Percentiles rank a stretch among this genome's conserved stretches.
These are phyloP conservation scores for Candida sphagnicola DNA, from an alignment of 805 yeast genomes.

Conservation along the genomic window DNA sequence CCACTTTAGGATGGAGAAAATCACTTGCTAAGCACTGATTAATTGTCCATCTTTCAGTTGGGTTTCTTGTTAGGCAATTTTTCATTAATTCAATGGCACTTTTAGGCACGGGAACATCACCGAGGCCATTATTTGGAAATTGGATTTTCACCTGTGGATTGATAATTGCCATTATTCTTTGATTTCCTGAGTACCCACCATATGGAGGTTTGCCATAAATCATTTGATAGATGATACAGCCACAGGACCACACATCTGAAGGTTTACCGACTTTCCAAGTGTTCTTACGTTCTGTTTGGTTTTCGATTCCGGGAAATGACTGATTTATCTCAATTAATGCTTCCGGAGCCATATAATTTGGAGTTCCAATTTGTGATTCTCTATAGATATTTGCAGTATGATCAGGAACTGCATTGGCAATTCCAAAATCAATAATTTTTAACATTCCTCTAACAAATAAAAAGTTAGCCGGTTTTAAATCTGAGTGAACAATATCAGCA, in stretches of 20 bases:
- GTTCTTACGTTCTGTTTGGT: conserved; percentile 13
- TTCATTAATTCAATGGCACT: conserved; percentile 69
- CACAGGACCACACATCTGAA: conserved; percentile 97
- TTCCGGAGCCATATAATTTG: conserved; percentile 98
- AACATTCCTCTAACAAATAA: conserved; percentile 77
- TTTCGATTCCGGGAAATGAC: conserved; percentile 18
- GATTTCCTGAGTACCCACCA: conserved; percentile 71
- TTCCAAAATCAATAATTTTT: conserved; percentile 93
- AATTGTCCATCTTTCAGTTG: conserved; percentile 61
- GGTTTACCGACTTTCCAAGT: conserved; percentile 87
- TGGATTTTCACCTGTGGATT: conserved; percentile 71
- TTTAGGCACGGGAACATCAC: conserved; percentile 60
- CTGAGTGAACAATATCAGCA: conserved; percentile 82
- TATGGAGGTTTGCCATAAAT: conserved; percentile 91
- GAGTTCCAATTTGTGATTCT: conserved; percentile 91
- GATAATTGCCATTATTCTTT: conserved; percentile 78
- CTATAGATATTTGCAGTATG: conserved; percentile 87
- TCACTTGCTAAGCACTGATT: conserved; percentile 57
- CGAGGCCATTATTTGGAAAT: conserved; percentile 61
- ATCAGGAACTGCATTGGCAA: conserved; percentile 91
- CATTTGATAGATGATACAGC: conserved; percentile 94
- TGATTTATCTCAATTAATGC: conserved; percentile 64
- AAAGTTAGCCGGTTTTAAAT: conserved; percentile 68
- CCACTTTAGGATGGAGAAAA: conserved; percentile 72
- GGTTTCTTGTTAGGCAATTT: conserved; percentile 69